Percentiles rank a stretch among this genome's conserved stretches.
Conservation (phyloP, 129 eudicot genomes). For the Tagetes patula region DNA sequence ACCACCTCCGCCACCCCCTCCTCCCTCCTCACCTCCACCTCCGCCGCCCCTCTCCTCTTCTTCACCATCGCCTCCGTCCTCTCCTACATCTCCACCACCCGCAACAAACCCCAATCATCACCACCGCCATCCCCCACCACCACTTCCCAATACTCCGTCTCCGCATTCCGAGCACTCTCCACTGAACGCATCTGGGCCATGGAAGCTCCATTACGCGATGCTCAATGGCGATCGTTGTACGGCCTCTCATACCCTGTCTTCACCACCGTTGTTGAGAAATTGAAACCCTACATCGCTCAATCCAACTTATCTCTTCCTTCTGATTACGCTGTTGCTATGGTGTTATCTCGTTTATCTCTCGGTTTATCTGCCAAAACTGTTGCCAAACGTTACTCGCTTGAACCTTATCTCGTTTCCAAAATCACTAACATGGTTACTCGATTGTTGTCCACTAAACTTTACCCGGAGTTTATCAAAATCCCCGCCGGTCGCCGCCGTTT, state of each 20-base stretch:
- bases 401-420: conserved; percentile 84
- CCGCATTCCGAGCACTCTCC: conserved; percentile 91
- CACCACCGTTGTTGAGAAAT: conserved; percentile 81
- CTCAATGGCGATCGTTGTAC: conserved; percentile 82
- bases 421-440: conserved; percentile 96
- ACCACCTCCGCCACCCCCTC: conserved; percentile 54
- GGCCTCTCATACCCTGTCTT: conserved; percentile 91
- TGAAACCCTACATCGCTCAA: conserved; percentile 81
- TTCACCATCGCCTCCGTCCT: conserved; percentile 90
- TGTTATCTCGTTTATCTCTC: conserved; percentile 64
- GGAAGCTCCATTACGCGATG: conserved; percentile 79
- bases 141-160: conserved; percentile 60
- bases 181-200: conserved; percentile 85
- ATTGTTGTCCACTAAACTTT: conserved; percentile 69
- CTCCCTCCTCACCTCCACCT: conserved; percentile 56
- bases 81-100: conserved; percentile 66
- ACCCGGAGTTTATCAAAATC: conserved; percentile 85
- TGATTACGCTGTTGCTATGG: conserved; percentile 98
- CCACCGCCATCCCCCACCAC: conserved; percentile 42
- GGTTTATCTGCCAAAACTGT: conserved; percentile 67
- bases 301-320: conserved; percentile 83
- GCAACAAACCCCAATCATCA: conserved; percentile 34
- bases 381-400: conserved; percentile 67
- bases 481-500: conserved; percentile 71
- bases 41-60: conserved; percentile 92